phyloP scores from a whole-genome alignment of 257 asterid genomes.

The Linderniella brevidens region DNA sequence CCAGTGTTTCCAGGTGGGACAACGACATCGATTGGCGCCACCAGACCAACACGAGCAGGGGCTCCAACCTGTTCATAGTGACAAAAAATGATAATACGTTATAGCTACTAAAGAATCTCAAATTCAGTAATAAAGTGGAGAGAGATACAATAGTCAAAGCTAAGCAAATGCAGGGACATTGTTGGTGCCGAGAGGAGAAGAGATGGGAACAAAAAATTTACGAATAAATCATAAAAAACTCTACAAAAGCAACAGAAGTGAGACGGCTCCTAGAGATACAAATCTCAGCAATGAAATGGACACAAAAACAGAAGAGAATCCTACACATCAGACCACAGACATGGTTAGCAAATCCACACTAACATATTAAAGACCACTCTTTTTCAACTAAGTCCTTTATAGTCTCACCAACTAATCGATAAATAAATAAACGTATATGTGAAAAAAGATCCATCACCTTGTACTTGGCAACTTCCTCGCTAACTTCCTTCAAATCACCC shows the following conservation, averaged over 20 bases:
- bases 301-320: neutral
- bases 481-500: conserved; percentile 96
- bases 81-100: neutral
- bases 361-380: conserved; percentile 45
- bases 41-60: conserved; percentile 92
- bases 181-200: no score
- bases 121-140: neutral
- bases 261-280: no score
- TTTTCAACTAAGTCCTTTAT: conserved; percentile 5
- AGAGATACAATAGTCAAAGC: neutral
- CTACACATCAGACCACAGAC: neutral
- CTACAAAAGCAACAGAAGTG: no score
- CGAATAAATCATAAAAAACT: no score
- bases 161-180: no score
- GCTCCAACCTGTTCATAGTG: conserved; percentile 63
- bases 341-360: conserved; percentile 24
- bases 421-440: neutral
- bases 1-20: conserved; percentile 97
- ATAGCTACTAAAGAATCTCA: neutral
- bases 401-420: neutral
- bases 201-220: no score
- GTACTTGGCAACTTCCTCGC: conserved; percentile 88
- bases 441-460: conserved; percentile 26
- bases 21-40: conserved; percentile 80
- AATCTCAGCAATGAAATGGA: neutral